phyloP scores from a whole-genome alignment of 257 asterid species.

The Nicotiana attenuata region DNA sequence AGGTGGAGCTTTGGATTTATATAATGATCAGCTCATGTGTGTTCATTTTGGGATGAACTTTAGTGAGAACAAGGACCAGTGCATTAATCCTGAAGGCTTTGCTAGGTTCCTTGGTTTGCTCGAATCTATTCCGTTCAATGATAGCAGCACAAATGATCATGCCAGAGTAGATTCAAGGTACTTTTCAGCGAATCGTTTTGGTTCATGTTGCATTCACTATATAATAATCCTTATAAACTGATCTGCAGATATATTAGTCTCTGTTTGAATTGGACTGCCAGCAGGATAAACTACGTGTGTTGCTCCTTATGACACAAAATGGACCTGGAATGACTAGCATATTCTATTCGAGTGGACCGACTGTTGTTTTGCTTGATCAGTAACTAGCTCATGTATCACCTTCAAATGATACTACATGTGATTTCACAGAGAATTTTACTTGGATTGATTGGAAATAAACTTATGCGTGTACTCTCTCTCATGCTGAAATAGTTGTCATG shows the following conservation, averaged over 20 bases:
- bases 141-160: constrained; percentile 59
- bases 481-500: not conserved
- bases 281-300: not conserved
- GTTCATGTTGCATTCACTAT: not conserved
- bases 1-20: constrained; percentile 60
- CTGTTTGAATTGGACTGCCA: not conserved
- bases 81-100: constrained; percentile 78
- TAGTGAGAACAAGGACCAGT: constrained; percentile 58
- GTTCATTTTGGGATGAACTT: constrained; percentile 51
- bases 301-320: not conserved
- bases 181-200: not conserved
- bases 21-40: constrained; percentile 61
- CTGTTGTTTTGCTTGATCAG: not conserved
- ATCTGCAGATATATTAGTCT: not conserved
- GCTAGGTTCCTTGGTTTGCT: constrained; percentile 85
- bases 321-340: not conserved
- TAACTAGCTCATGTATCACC: not conserved
- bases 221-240: not conserved
- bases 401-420: not conserved
- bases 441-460: not conserved
- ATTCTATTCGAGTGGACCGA: not conserved
- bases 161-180: constrained; percentile 63
- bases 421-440: not conserved
- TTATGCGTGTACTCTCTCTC: not conserved
- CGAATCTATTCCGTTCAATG: constrained; percentile 78